Evolutionary conservation across 805 yeast genomes (phyloP), one percentile per base, ranked within the genome.

Genomic region (Yamadazyma nakazawae): DNA sequence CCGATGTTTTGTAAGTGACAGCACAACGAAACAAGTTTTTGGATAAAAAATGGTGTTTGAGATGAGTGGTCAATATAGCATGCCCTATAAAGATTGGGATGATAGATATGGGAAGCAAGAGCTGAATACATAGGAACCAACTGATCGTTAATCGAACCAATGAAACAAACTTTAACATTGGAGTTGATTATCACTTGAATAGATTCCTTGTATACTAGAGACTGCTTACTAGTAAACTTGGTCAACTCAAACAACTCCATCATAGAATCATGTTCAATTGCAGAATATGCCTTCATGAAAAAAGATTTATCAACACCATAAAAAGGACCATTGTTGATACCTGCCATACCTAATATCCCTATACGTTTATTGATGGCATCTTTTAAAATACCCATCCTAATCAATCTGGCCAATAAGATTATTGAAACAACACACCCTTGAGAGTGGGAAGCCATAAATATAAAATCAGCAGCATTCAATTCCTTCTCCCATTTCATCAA

Each of bases 341-440:
- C 98, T 0, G 98, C 98, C 99, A 92, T 92, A 3, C 92, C 92
- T 42, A 92, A 67, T 16, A 92, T 69, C 0, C 94, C 88, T 12
- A 91, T 75, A 18, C 78, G 68, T 60, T 80, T 72, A 14, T 46
- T 46, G 17, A 59, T 59, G 0, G 75, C 68, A 59, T 53, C 73
- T 66, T 58, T 68, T 57, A 58, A 68, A 37, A 61, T 70, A 19
- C 61, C 94, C 64, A 53, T 63, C 62, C 80, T 85, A 11, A 92
- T 76, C 36, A 92, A 72, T 54, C 77, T 76, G 0, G 96, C 85
- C n/a, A 90, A 66, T 25, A 92, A 63, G 28, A 88, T 82, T 0
- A 89, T 81, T 0, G 96, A 80, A 0, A 94, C 98, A 0, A 96
- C 97, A 40, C 92, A 84, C 0, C 99, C 99, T 64, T 92, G 99